Evolutionary conservation across 495 filamentous ascomycete genomes (phyloP).

Genomic region (Neurospora sp.): DNA sequence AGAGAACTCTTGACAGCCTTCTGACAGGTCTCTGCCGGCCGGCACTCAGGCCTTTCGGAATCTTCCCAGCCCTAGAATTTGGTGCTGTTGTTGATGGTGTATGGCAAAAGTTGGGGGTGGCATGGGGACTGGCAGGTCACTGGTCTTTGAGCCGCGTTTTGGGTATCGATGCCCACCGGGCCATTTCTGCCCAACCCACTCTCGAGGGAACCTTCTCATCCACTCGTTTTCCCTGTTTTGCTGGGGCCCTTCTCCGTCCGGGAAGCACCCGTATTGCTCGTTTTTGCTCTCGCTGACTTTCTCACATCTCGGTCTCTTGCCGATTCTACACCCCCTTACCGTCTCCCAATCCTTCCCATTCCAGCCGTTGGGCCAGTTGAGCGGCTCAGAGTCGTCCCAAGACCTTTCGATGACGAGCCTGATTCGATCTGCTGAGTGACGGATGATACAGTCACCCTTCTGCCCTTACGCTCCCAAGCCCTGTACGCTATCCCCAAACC

Average conservation of each 20-base stretch:
- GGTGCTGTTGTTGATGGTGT: constrained; percentile 18
- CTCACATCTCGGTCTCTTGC: neutral
- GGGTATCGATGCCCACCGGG: constrained; percentile 24
- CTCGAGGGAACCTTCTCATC: constrained; percentile 20
- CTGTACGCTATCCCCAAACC: neutral
- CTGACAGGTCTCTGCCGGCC: neutral
- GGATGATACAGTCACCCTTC: neutral
- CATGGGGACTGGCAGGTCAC: constrained; percentile 11
- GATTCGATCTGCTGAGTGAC: neutral
- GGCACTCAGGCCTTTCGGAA: neutral
- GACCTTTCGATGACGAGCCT: neutral
- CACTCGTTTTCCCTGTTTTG: constrained; percentile 12
- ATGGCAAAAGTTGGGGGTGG: constrained; percentile 10
- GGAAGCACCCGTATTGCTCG: neutral
- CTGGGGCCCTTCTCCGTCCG: neutral
- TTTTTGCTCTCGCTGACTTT: neutral
- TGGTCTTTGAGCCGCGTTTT: constrained; percentile 19
- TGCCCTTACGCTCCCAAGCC: neutral
- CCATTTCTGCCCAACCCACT: constrained; percentile 31
- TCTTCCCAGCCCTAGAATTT: constrained; percentile 13
- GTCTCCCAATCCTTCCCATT: neutral
- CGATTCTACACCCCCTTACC: neutral
- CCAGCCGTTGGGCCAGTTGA: neutral
- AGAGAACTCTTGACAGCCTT: neutral
- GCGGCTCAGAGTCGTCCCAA: neutral